Percentiles rank a stretch among this genome's conserved stretches.
Evolutionary conservation across 768 basidiomycete genomes (phyloP).

Genomic region (Pulveroboletus sp.): DNA sequence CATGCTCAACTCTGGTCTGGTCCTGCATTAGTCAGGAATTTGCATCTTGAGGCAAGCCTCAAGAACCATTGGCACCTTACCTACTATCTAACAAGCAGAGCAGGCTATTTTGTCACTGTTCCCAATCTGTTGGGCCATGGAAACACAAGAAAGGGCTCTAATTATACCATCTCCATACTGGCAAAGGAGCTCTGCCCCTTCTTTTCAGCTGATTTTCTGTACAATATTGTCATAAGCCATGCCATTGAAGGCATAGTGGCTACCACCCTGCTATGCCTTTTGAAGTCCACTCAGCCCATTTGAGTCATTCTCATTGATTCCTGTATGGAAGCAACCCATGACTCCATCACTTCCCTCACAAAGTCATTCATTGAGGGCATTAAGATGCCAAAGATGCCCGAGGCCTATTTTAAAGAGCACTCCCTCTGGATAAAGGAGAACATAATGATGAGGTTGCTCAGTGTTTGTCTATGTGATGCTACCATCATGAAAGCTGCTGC

Average conservation of each 20-base stretch:
- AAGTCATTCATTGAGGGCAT: rapidly evolving
- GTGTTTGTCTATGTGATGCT: conserved; percentile 5
- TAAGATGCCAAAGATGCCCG: not conserved
- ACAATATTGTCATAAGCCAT: conserved; percentile 16
- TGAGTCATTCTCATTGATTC: conserved; percentile 21
- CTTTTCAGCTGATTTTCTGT: conserved; percentile 2
- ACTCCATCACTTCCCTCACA: not conserved
- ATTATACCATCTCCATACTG: conserved; percentile 14
- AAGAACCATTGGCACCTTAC: too few relatives aligned
- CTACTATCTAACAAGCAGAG: too few relatives aligned
- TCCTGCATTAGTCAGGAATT: conserved; percentile 11
- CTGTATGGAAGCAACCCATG: conserved; percentile 2
- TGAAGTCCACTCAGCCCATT: conserved; percentile 7
- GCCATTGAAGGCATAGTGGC: conserved; percentile 21
- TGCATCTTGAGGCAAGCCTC: conserved; percentile 14
- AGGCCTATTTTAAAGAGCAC: not conserved
- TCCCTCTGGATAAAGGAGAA: conserved; percentile 3
- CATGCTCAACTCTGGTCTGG: conserved; percentile 13
- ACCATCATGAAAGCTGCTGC: conserved; percentile 2
- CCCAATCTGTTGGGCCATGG: conserved; percentile 25
- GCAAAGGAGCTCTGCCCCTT: conserved; percentile 11
- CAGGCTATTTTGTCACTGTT: conserved; percentile 25
- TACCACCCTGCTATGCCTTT: conserved; percentile 10
- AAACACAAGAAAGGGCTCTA: not conserved
- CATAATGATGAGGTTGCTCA: not conserved